These are phyloP conservation scores for Fragaria iinumae DNA, from an alignment of 306 rosid genomes.

Conservation along the genomic window DNA sequence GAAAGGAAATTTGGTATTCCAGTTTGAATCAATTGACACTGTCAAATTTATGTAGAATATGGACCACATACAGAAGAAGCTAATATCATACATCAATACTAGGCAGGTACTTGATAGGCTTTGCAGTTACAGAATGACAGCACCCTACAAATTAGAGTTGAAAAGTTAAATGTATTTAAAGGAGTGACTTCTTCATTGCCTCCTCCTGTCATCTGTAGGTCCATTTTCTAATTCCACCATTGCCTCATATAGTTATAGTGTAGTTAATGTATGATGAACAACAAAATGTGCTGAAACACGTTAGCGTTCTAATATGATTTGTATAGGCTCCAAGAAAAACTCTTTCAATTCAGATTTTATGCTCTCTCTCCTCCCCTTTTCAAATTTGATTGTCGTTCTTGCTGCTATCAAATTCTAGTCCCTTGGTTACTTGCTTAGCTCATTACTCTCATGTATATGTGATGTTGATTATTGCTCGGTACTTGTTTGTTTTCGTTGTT, in stretches of 20 bases:
- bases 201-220: slow-evolving; percentile 2
- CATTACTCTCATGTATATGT: background rate
- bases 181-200: background rate
- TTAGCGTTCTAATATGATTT: background rate
- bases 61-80: background rate
- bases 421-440: background rate
- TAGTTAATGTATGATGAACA: background rate
- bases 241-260: background rate
- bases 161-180: background rate
- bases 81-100: slow-evolving; percentile 5
- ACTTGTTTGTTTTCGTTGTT: background rate
- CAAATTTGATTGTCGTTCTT: background rate
- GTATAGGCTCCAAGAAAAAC: background rate
- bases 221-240: background rate
- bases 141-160: background rate
- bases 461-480: background rate
- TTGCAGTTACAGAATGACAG: background rate
- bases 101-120: background rate
- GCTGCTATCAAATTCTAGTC: background rate
- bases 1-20: background rate
- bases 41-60: background rate
- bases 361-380: background rate
- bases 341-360: background rate
- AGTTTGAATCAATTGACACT: background rate
- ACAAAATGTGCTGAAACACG: background rate